Percentiles rank a stretch among this genome's conserved stretches.
Evolutionary conservation across 108 stramenopile species (phyloP).

Genomic region (Cyclotella kingstonii): DNA sequence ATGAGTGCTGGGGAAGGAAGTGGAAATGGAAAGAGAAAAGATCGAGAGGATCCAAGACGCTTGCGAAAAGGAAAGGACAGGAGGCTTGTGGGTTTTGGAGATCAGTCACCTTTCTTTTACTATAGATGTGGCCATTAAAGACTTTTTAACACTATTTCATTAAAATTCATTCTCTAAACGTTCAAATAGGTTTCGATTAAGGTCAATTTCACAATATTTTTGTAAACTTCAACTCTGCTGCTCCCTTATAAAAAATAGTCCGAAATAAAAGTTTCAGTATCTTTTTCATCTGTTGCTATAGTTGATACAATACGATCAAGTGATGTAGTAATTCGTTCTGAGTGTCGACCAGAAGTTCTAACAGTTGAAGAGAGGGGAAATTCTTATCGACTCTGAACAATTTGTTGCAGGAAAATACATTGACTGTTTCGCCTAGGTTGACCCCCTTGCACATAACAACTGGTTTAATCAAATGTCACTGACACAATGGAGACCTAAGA

Average conservation of each 20-base stretch:
- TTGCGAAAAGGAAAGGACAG: conserved; percentile 41
- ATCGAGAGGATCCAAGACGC: conserved; percentile 17
- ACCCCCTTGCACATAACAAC: neutral
- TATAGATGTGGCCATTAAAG: conserved; percentile 29
- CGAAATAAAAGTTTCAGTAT: too few relatives aligned
- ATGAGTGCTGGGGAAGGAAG: conserved; percentile 30
- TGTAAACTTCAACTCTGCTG: too few relatives aligned
- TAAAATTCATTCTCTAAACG: neutral
- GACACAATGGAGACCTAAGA: neutral
- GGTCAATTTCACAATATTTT: too few relatives aligned
- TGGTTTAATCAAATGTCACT: neutral
- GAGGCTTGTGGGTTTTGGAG: conserved; percentile 32
- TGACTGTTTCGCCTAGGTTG: neutral
- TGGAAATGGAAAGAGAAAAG: neutral
- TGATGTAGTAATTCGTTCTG: too few relatives aligned
- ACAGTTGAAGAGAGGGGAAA: too few relatives aligned
- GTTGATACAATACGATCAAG: too few relatives aligned
- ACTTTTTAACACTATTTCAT: neutral
- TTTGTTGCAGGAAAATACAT: neutral
- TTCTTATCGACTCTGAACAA: neutral
- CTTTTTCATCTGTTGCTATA: too few relatives aligned
- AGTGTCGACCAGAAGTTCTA: too few relatives aligned
- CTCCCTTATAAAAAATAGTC: too few relatives aligned
- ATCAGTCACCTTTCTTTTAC: conserved; percentile 36
- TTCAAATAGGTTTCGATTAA: neutral